Evolutionary conservation across 108 stramenopile species (phyloP).

Genomic region (Mediolabrus comicus): DNA sequence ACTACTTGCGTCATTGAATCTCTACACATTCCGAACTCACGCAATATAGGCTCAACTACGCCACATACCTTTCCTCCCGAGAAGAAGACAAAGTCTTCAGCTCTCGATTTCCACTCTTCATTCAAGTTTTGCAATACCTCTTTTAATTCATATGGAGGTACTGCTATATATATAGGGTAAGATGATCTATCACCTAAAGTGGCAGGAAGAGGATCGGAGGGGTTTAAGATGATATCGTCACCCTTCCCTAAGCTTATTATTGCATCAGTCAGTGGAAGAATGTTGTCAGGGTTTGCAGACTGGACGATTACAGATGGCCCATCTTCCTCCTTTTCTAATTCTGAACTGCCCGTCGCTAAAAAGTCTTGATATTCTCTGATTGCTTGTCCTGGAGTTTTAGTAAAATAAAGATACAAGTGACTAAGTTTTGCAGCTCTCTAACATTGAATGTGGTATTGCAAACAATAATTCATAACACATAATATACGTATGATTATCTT

Average conservation of each 20-base stretch:
- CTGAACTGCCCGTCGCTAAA: conserved; percentile 57
- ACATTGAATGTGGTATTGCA: too few relatives aligned
- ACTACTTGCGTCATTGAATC: conserved; percentile 81
- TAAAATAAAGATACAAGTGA: not conserved
- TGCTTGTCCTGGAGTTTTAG: conserved; percentile 17
- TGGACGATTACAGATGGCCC: conserved; percentile 68
- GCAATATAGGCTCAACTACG: conserved; percentile 71
- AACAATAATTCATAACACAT: too few relatives aligned
- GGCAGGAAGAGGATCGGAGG: conserved; percentile 53
- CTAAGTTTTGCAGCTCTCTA: too few relatives aligned
- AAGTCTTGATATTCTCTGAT: conserved; percentile 75
- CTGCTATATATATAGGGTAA: conserved; percentile 77
- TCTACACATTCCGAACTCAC: conserved; percentile 71
- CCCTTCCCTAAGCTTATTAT: conserved; percentile 59
- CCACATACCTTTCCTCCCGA: conserved; percentile 71
- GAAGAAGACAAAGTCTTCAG: conserved; percentile 80
- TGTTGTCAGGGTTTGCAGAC: conserved; percentile 39
- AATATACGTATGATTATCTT: not conserved
- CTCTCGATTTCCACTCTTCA: conserved; percentile 48
- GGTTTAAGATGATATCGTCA: conserved; percentile 63
- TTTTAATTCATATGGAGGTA: conserved; percentile 64
- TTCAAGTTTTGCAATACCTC: conserved; percentile 62
- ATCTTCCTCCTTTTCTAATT: conserved; percentile 62
- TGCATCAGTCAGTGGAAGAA: conserved; percentile 49
- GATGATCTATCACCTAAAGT: conserved; percentile 43